Evolutionary conservation across 768 basidiomycete genomes (phyloP).

Genomic region (Porphyrellus cyaneotinctus): DNA sequence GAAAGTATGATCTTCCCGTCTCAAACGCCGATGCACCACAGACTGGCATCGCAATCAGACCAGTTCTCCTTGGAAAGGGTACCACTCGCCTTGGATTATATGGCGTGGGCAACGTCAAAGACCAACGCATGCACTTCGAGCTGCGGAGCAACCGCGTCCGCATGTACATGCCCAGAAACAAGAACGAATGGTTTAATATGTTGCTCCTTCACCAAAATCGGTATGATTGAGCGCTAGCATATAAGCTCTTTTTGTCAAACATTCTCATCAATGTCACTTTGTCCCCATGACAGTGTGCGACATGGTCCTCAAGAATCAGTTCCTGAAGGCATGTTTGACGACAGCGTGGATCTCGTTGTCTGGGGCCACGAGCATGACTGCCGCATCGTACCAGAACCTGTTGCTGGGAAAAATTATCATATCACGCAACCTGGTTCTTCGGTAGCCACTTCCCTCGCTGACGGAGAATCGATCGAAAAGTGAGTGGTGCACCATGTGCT

Average conservation of each 20-base stretch:
- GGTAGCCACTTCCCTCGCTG: constrained; percentile 90
- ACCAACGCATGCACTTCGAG: constrained; percentile 95
- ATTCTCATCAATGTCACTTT: constrained; percentile 11
- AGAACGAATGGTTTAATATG: constrained; percentile 93
- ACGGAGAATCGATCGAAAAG: constrained; percentile 93
- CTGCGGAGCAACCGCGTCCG: constrained; percentile 88
- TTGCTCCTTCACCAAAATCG: constrained; percentile 94
- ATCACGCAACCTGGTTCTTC: constrained; percentile 95
- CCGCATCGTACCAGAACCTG: constrained; percentile 83
- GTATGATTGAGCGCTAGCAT: constrained; percentile 35
- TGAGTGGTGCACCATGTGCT: constrained; percentile 30
- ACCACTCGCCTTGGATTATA: constrained; percentile 85
- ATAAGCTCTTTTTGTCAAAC: not conserved
- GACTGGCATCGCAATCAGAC: constrained; percentile 80
- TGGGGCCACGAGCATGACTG: constrained; percentile 99
- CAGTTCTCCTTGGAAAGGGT: constrained; percentile 89
- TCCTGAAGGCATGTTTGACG: constrained; percentile 96
- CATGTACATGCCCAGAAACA: constrained; percentile 94
- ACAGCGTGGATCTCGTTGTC: constrained; percentile 86
- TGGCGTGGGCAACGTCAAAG: constrained; percentile 95
- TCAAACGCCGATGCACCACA: constrained; percentile 60
- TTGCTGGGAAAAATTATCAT: constrained; percentile 86
- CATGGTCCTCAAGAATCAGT: constrained; percentile 94
- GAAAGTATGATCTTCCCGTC: constrained; percentile 85
- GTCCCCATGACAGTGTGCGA: constrained; percentile 59